Base-by-base conservation (phyloP, 2,329 filamentous ascomycete species). In the Fusarium ramigenum region DNA sequence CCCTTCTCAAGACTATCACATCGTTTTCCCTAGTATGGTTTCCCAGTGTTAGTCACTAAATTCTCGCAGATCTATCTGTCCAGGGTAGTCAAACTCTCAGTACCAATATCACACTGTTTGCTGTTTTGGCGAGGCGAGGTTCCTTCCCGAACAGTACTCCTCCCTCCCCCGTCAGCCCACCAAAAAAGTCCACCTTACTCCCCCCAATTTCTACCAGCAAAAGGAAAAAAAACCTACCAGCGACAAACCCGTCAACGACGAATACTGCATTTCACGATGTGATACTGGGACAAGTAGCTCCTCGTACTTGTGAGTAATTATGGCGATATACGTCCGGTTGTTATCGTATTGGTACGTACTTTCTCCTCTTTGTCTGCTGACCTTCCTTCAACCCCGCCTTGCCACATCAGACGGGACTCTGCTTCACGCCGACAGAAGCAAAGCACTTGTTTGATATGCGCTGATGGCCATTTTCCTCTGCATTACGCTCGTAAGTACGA, bases 181-280 rank as follows among this genome's bases (percentile, higher is more conserved):
- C 69, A 60, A 71, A 71, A 71, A 66, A 54, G 57, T 47, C 67
- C 52, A 46, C 62, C 34, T 43, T n/a, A 28, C 42, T 53, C 62
- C 69, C 69, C 64, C 69, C 69, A 60, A 69, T 72, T 72, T 72
- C 69, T 47, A 65, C 52, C 57, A 43, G 62, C 57, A 69, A 50
- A n/a, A 28, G 56, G 5, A 50, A 58, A 43, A 59, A 60, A 72
- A 59, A 57, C 30, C n/a, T n/a, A 34, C 40, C 54, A 40, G 30
- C 32, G 28, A 59, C 28, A 36, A 36, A 28, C n/a, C 9, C 15
- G 14, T n/a, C 54, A 30, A 63, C 54, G 46, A 47, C 19, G n/a
- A 36, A 28, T 34, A 25, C 15, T 49, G 2, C 19, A 25, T 32
- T 28, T 7, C 37, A 32, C 60, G 28, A 21, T 11, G 15, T 54